Base-by-base conservation (phyloP, 768 basidiomycete species). In the Suillus weaverae region DNA sequence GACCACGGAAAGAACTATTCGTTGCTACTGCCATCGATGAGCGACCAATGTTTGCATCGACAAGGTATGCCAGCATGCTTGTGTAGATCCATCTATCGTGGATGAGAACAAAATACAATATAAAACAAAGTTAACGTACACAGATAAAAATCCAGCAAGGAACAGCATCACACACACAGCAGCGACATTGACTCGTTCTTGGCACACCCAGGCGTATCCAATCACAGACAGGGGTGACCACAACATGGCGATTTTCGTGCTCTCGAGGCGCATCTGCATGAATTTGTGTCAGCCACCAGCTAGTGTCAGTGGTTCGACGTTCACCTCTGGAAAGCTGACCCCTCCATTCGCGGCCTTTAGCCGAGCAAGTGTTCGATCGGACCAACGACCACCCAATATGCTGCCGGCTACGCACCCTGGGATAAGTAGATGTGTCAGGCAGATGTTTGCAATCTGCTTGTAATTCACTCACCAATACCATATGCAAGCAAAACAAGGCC, bases 41-140 rank as follows among this genome's bases (percentile, higher is more conserved):
- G 9, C 91, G 85, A 7, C 95, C 95, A 7, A 80, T 78, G 71
- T 96, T 96, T 8, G 92, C 86, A 69, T 97, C 94, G 18, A 95
- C 92, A 53, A 95, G 84, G 71, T 94, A 96, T 0, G 94, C 90
- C 22, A 97, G 80, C 1, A 89, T 88, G 44, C 85, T 87, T 2
- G 85, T 78, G 71, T 88, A 90, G 60, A 87, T 84, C 75, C 81
- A 81, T 64, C 84, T 86, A 66, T 3, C 61, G 50, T 20, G 7
- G 26, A 46, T 53, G 18, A 55, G 36, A 38, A 26, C 1, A 11
- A 13, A 62, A 62, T 3, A 53, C 4, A 51, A n/a, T 51, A 33
- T 38, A 38, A 50, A 62, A 14, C 18, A 6, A 22, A 65, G 60
- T 30, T 16, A 9, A 75, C 86, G 68, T 66, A 91, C 90, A 91